phyloP scores from a whole-genome alignment of 1,139 yeast genomes.

The Yamadazyma spencermartinsiae region DNA sequence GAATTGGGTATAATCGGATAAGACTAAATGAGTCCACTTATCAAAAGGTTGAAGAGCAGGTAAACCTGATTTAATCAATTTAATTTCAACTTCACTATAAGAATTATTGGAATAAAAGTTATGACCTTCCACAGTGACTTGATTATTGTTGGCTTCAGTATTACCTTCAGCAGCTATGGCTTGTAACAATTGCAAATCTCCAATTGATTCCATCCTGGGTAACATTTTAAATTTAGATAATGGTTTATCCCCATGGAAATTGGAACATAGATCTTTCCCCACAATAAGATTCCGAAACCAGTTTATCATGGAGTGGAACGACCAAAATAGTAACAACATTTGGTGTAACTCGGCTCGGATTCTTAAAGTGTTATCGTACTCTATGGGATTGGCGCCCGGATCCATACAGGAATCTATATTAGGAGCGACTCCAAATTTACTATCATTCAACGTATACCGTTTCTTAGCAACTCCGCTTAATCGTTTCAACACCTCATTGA shows the following conservation, averaged over 20 bases:
- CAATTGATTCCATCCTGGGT: slow-evolving; percentile 20
- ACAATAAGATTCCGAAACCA: slow-evolving; percentile 40
- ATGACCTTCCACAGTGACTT: slow-evolving; percentile 6
- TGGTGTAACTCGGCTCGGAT: slow-evolving; percentile 44
- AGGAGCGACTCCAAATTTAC: slow-evolving; percentile 43
- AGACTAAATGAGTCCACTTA: slow-evolving; percentile 38
- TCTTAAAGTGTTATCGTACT: slow-evolving; percentile 39
- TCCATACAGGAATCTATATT: slow-evolving; percentile 16
- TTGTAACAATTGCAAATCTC: neutral
- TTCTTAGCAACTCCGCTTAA: slow-evolving; percentile 28
- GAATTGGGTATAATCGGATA: slow-evolving; percentile 31
- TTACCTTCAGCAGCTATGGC: neutral
- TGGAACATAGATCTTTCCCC: slow-evolving; percentile 33
- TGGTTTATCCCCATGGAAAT: slow-evolving; percentile 23
- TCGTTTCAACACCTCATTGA: slow-evolving; percentile 16
- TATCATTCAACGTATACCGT: slow-evolving; percentile 33
- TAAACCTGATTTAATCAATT: slow-evolving; percentile 40
- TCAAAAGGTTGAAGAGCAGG: slow-evolving; percentile 44
- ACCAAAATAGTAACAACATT: slow-evolving; percentile 44
- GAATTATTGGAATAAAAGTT: slow-evolving; percentile 19
- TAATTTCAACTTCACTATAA: slow-evolving; percentile 33
- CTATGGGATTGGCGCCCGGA: slow-evolving; percentile 15
- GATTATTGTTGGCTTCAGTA: neutral
- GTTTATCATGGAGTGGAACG: slow-evolving; percentile 39
- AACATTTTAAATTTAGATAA: slow-evolving; percentile 32